Evolutionary conservation across 108 stramenopile genomes (phyloP).

Genomic region (Cyclotella kingstonii): DNA sequence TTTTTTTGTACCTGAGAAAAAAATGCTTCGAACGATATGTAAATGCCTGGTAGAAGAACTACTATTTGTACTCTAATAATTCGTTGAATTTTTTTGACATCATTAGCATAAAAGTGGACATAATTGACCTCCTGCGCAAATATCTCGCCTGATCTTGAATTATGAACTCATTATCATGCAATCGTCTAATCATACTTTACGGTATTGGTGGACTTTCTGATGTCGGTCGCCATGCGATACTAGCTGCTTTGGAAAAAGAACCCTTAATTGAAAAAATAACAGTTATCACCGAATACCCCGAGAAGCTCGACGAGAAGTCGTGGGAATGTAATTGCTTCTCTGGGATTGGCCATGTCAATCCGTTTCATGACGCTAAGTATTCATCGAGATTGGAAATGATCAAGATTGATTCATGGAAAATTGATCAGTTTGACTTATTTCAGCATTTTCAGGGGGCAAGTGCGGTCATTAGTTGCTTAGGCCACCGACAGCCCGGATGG

Average conservation of each 20-base stretch:
- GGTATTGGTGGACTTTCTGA: slow-evolving; percentile 60
- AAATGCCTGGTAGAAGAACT: too few species aligned
- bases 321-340: slow-evolving; percentile 67
- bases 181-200: slow-evolving; percentile 17
- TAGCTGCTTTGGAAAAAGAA: slow-evolving; percentile 51
- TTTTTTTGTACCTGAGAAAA: too few species aligned
- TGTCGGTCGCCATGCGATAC: slow-evolving; percentile 66
- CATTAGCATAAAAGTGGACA: too few species aligned
- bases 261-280: slow-evolving; percentile 45
- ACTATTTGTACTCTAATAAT: too few species aligned
- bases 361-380: slow-evolving; percentile 14
- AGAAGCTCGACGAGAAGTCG: slow-evolving; percentile 49
- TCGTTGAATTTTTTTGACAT: too few species aligned
- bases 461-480: slow-evolving; percentile 70
- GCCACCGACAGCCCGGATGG: slow-evolving; percentile 65
- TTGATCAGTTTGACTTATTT: slow-evolving; percentile 12
- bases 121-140: too few species aligned
- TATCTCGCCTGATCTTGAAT: too few species aligned
- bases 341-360: slow-evolving; percentile 33
- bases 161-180: neutral
- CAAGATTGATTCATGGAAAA: slow-evolving; percentile 35
- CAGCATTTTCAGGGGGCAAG: slow-evolving; percentile 49
- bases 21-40: too few species aligned
- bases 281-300: slow-evolving; percentile 56
- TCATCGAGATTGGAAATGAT: slow-evolving; percentile 30